Evolutionary conservation across 176 grass and related monocot genomes (phyloP), one percentile per base, ranked within the genome.

Genomic region (Tillandsia leiboldiana): DNA sequence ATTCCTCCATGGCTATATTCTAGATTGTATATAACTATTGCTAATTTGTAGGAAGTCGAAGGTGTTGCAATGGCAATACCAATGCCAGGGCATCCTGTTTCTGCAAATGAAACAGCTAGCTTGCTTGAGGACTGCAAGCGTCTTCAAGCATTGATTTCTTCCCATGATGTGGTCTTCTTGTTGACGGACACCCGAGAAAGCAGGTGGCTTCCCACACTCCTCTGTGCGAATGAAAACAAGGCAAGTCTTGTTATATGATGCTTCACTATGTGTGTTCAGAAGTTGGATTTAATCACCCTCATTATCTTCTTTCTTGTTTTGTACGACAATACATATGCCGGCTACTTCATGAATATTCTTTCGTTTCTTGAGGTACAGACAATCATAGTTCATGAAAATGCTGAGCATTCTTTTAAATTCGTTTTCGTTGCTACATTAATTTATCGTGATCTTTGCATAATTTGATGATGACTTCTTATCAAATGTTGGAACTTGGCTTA

Each of bases 161-260:
- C 81, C n/a, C 93, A 96, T 79, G 93, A 96, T 69, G 86, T 81
- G 51, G 67, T 86, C 68, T 96, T 96, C 76, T 81, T 96, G 72
- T 79, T 96, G 76, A 96, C 93, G 0, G 93, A 96, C 72, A 96
- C 93, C 18, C 83, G 93, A 81, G 93, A 96, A 80, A 96, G 93
- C 73, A 91, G 93, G 50, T 96, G 93, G 93, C 81, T 96, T 79
- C 93, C 93, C 14, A 83, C 93, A 12, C 84, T 96, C 23, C 75
- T 96, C 48, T 96, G 93, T 70, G 53, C 89, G 23, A 77, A 80
- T 53, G 75, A 80, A 82, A 96, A 92, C 67, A 96, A 96, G 86
- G 93, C 87, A 76, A 50, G 12, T 8, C 18, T 72, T 71, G 33
- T 11, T 67, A 66, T 18, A 9, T 22, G 56, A 22, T 20, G 12